Percentiles rank a stretch among this genome's conserved stretches.
phyloP scores from a whole-genome alignment of 139 green algal genomes.

The Chlamydomonas sp. region DNA sequence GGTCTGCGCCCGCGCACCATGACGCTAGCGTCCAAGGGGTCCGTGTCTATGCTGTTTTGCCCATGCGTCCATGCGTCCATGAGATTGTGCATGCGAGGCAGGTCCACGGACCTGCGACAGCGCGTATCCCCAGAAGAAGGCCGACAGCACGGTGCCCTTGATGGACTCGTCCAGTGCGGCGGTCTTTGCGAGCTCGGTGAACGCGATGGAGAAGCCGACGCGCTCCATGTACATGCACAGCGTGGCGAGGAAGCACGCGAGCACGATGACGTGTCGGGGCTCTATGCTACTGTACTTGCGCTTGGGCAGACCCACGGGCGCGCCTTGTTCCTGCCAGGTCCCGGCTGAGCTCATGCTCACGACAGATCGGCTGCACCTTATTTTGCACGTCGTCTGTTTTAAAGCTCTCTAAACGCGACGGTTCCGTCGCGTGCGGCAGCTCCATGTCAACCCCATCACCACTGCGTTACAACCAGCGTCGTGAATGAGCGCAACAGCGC shows the following conservation, averaged over 20 bases:
- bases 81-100: no score
- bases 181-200: slow-evolving; percentile 73
- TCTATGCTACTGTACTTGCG: no score
- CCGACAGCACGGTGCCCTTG: slow-evolving; percentile 87
- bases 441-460: no score
- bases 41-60: neutral
- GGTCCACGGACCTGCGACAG: slow-evolving; percentile 79
- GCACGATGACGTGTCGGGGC: slow-evolving; percentile 54
- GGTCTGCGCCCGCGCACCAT: neutral
- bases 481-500: no score
- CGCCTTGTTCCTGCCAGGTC: no score
- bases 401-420: no score
- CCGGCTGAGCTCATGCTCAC: no score
- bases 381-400: no score
- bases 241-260: slow-evolving; percentile 78
- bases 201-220: slow-evolving; percentile 92
- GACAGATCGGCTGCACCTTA: no score
- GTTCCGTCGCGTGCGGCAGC: no score
- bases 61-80: slow-evolving; percentile 14
- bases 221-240: slow-evolving; percentile 88
- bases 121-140: slow-evolving; percentile 96
- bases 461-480: no score
- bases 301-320: no score
- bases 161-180: slow-evolving; percentile 51
- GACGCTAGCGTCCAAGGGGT: neutral